Conservation (phyloP, 495 filamentous ascomycete genomes). For the Cryomyces minteri region DNA sequence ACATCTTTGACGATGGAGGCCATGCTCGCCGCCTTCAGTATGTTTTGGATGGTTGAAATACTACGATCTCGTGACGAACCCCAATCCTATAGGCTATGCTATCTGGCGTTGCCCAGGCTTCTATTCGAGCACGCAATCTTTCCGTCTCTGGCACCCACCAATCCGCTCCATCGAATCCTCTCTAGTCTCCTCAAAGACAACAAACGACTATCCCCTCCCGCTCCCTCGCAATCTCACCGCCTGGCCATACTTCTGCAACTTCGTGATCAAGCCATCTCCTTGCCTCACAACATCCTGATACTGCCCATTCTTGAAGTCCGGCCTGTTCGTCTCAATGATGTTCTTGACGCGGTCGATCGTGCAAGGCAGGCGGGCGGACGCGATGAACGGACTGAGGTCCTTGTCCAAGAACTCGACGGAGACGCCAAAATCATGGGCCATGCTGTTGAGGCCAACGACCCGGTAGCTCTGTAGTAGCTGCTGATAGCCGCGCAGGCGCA, state of each 20-base stretch:
- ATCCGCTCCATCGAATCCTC: too few relatives aligned
- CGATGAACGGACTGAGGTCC: slow-evolving; percentile 93
- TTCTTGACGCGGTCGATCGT: slow-evolving; percentile 95
- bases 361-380: slow-evolving; percentile 80
- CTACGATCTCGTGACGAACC: too few relatives aligned
- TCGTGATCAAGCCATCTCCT: slow-evolving; percentile 91
- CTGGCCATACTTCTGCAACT: slow-evolving; percentile 97
- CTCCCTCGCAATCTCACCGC: slow-evolving; percentile 85
- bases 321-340: slow-evolving; percentile 92
- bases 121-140: too few relatives aligned
- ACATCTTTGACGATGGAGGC: too few relatives aligned
- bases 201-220: slow-evolving; percentile 33
- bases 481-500: slow-evolving; percentile 87
- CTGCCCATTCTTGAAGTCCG: slow-evolving; percentile 98
- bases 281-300: slow-evolving; percentile 95
- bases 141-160: too few relatives aligned
- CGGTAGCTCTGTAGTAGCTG: slow-evolving; percentile 95
- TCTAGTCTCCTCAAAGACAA: too few relatives aligned
- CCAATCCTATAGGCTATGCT: too few relatives aligned
- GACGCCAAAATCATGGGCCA: slow-evolving; percentile 92
- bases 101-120: too few relatives aligned
- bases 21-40: too few relatives aligned
- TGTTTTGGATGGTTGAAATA: too few relatives aligned
- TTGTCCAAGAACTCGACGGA: slow-evolving; percentile 89
- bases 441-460: slow-evolving; percentile 85